Evolutionary conservation across 2,329 filamentous ascomycete species (phyloP).

Genomic region (Aphanocladium album): DNA sequence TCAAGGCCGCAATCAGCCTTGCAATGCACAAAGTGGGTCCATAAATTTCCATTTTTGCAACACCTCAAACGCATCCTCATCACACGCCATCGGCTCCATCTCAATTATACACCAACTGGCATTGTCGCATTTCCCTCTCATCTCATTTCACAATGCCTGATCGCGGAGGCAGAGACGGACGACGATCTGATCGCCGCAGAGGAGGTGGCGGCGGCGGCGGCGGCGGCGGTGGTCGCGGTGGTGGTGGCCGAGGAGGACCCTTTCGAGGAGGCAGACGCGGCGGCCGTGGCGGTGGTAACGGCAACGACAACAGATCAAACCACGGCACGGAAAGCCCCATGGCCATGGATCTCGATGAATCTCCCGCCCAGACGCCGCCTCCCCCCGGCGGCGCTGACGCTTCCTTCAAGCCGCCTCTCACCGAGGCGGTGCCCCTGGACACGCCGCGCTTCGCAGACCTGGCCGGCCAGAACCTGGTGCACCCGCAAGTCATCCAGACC

Average conservation of each 20-base stretch:
- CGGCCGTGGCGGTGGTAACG: background rate
- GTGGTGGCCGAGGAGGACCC: background rate
- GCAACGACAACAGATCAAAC: background rate
- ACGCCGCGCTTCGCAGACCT: constrained; percentile 44
- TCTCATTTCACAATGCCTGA: background rate
- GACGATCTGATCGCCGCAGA: constrained; percentile 1
- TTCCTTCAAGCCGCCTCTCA: constrained; percentile 22
- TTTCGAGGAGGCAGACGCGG: constrained; percentile 2
- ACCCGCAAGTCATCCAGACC: constrained; percentile 43
- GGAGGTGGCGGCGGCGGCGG: constrained; percentile 1
- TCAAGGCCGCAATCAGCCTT: background rate
- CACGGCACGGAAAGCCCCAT: background rate
- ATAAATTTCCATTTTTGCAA: constrained; percentile 12
- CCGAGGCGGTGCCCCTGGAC: constrained; percentile 35
- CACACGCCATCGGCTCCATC: background rate
- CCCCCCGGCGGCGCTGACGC: background rate
- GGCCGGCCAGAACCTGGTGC: constrained; percentile 34
- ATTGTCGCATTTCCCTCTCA: background rate
- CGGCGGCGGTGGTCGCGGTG: background rate
- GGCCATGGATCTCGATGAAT: constrained; percentile 6
- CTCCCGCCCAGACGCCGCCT: background rate
- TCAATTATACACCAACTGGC: background rate
- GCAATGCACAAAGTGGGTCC: background rate
- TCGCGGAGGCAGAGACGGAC: constrained; percentile 5
- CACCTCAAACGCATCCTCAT: background rate